Base-by-base conservation (phyloP, 139 green algal species). In the Picochlorum sp. region DNA sequence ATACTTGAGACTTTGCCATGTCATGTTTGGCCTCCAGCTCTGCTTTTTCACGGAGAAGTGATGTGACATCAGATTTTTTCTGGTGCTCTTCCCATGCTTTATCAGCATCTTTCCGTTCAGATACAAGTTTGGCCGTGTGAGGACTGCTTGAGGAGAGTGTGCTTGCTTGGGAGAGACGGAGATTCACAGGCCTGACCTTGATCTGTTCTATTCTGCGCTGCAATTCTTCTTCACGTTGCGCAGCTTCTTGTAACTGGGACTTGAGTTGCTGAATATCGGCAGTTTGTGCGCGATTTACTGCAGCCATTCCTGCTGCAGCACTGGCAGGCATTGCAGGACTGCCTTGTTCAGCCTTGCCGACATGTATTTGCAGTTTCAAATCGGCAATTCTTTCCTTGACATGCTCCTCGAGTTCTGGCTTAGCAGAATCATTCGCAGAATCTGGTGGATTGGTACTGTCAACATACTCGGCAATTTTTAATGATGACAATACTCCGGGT, bases 11-110 rank as follows among this genome's bases (percentile, higher is more conserved):
- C 1, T 66, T 71, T 20, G 67, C 34, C 34, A 41, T 41, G 8
- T 41, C 34, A 41, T 41, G 34, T 11, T 41, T 41, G 34, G 34
- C 78, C 41, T 75, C 75, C 62, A 81, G 62, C 61, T 83, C 75
- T 13, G 70, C 78, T 15, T 72, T 72, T 20, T 44, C 24, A 3
- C 68, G 69, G 26, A 63, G 51, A 37, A 79, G 68, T 0, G 62
- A 58, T 3, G 62, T 45, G 32, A 79, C 56, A 20, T 79, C 73
- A 15, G 41, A 64, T 24, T 26, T 54, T 57, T 68, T 77, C 7
- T 51, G 28, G 16, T 78, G 23, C 11, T 73, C 60, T 4, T 63
- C 54, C 59, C 32, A 62, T 10, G 65, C 71, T 6, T 59, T 66
- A 20, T 78, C 71, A 1, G 59, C 71, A 6, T 20, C 41, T 4